Evolutionary conservation across 1,139 yeast genomes (phyloP).

Genomic region (Zygoascus sp.): DNA sequence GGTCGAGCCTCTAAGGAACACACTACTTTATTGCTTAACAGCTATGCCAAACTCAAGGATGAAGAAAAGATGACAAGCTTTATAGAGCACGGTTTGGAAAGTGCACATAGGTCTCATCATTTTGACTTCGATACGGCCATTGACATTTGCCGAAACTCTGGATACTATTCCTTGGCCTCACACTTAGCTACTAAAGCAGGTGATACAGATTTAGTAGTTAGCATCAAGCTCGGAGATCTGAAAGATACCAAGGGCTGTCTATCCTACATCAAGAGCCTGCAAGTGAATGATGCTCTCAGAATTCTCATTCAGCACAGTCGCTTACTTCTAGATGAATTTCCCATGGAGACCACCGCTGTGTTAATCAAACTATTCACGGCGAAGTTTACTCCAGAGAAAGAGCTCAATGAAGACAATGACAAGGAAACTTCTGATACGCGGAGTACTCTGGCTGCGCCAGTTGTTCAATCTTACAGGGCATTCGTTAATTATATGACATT

Average conservation of each 20-base stretch:
- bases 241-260: constrained; percentile 60
- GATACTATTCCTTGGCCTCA: constrained; percentile 65
- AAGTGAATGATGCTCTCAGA: constrained; percentile 74
- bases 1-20: constrained; percentile 67
- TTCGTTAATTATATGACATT: constrained; percentile 60
- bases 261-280: constrained; percentile 61
- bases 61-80: constrained; percentile 56
- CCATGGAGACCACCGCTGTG: constrained; percentile 77
- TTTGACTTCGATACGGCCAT: constrained; percentile 72
- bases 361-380: constrained; percentile 89
- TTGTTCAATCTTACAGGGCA: constrained; percentile 65
- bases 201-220: constrained; percentile 73
- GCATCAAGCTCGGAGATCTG: constrained; percentile 65
- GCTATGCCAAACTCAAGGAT: constrained; percentile 74
- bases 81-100: constrained; percentile 42
- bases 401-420: constrained; percentile 1
- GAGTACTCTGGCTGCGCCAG: constrained; percentile 34
- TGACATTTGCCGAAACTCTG: constrained; percentile 71
- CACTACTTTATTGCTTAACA: constrained; percentile 72
- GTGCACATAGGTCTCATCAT: constrained; percentile 36
- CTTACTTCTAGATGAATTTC: constrained; percentile 57
- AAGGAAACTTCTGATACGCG: constrained; percentile 8
- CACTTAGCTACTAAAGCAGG: constrained; percentile 64
- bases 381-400: constrained; percentile 49
- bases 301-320: constrained; percentile 67